Percentiles rank a stretch among this genome's conserved stretches.
Evolutionary conservation across 495 filamentous ascomycete species (phyloP).

Genomic region (Viridothelium virens): DNA sequence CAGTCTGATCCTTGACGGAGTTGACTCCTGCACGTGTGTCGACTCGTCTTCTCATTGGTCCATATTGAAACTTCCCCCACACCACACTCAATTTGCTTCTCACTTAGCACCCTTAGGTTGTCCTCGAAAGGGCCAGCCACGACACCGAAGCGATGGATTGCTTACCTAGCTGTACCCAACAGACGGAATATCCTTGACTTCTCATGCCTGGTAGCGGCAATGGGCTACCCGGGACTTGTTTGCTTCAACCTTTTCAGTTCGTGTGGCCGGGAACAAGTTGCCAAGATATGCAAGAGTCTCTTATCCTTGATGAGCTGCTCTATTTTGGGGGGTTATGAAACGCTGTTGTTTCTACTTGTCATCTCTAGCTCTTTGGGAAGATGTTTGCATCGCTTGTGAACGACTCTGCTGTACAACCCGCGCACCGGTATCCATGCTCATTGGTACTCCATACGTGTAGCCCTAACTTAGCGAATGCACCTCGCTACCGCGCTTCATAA

Average conservation of each 20-base stretch:
- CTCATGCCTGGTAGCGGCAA: not conserved
- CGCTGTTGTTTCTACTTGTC: not conserved
- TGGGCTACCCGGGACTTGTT: too few species aligned
- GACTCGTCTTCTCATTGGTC: not conserved
- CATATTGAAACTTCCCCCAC: not conserved
- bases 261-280: too few species aligned
- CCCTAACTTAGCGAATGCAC: not conserved
- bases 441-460: not conserved
- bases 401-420: not conserved
- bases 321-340: not conserved
- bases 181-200: not conserved
- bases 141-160: not conserved
- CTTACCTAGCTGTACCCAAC: not conserved
- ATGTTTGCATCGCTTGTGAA: not conserved
- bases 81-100: not conserved
- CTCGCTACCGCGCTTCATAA: not conserved
- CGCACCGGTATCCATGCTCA: not conserved
- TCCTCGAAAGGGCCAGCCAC: not conserved
- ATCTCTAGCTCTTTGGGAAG: not conserved
- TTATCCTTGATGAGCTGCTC: too few species aligned
- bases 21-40: not conserved
- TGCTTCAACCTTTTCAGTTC: too few species aligned
- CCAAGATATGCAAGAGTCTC: too few species aligned
- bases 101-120: not conserved
- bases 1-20: not conserved